phyloP scores from a whole-genome alignment of 371 early-diverging fungal genomes.

The Mortierella sp. region DNA sequence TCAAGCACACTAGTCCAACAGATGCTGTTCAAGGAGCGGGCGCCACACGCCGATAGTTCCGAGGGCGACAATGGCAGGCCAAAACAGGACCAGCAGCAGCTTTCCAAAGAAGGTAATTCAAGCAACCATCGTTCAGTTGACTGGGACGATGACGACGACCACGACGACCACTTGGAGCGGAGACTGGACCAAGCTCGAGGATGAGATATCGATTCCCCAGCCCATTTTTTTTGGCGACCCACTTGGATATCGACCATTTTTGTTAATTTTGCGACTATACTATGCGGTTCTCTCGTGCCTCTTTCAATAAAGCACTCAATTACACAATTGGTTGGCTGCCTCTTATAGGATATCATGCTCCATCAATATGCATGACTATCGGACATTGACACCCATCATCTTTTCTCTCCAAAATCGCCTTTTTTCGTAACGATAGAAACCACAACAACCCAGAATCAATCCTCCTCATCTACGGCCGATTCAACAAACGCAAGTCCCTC shows the following conservation, averaged over 20 bases:
- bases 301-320: conserved; percentile 1
- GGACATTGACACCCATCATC: not conserved
- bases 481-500: conserved; percentile 13
- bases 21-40: conserved; percentile 50
- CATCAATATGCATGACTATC: not conserved
- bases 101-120: conserved; percentile 32
- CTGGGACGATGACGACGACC: not conserved
- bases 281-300: not conserved
- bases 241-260: not conserved
- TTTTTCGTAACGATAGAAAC: not conserved
- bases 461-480: conserved; percentile 1
- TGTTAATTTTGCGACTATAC: not conserved
- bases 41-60: conserved; percentile 25
- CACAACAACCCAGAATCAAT: not conserved
- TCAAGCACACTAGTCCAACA: conserved; percentile 56
- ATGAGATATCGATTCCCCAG: not conserved
- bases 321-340: not conserved
- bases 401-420: not conserved
- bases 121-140: not conserved
- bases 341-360: not conserved
- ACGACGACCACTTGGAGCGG: conserved; percentile 10
- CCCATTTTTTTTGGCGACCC: not conserved
- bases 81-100: conserved; percentile 5
- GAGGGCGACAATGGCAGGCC: conserved; percentile 3
- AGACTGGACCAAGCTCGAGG: conserved; percentile 27